Base-by-base conservation (phyloP, 73 alveolate species). In the Stentor coeruleus region DNA sequence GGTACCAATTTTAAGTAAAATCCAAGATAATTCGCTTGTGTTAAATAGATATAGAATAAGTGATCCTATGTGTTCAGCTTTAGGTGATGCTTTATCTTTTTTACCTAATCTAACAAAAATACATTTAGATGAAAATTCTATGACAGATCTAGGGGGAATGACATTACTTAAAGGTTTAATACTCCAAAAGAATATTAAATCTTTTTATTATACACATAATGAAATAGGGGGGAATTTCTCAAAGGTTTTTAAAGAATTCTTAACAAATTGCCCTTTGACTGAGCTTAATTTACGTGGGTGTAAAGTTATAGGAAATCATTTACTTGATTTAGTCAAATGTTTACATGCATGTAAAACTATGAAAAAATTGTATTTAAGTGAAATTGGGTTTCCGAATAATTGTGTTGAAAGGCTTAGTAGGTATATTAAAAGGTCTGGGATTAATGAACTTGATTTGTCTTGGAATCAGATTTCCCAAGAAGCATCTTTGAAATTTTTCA, bases 171-270 rank as follows among this genome's bases (percentile, higher is more conserved):
- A 66, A 66, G 79, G 79, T 0, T 11, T 66, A 26, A 20, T 40
- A 28, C n/a, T 26, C 11, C n/a, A 66, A 20, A 66, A 20, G 0
- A 33, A 20, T 26, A 20, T 66, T 31, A 26, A 66, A 26, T 66
- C 79, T 26, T 40, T 66, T 66, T 66, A 66, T 40, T 66, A 66
- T 33, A 26, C 79, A 0, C n/a, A 31, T 20, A 66, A 66, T 2
- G 79, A 66, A 66, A 66, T 66, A 20, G 79, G 79, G n/a, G 20
- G 49, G 41, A 66, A 66, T 26, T 66, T 66, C 37, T 20, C 39
- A 3, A 20, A 26, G 14, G 79, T 28, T 28, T 66, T 20, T 20
- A 66, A 33, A 20, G 37, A 66, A 66, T 11, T 66, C 49, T 14
- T 66, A 20, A 31, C 42, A 20, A 11, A 26, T 28, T 37, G 49